Evolutionary conservation across 2,329 filamentous ascomycete genomes (phyloP).

Genomic region (Talaromyces pinophilus): DNA sequence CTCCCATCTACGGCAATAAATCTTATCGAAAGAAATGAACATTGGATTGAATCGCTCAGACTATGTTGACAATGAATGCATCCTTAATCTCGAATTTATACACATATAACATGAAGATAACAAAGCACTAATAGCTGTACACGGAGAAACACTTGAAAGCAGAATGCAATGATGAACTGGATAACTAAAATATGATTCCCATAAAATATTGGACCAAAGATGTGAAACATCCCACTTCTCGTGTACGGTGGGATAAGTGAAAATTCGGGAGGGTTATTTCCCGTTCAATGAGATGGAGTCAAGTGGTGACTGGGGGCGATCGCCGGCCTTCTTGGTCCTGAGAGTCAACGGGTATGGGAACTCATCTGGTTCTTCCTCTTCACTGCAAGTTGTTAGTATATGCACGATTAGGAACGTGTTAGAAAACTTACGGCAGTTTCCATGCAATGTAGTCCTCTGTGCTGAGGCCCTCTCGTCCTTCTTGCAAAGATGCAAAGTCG

Average conservation of each 20-base stretch:
- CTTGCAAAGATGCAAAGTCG: slow-evolving; percentile 94
- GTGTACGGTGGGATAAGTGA: neutral
- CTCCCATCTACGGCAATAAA: neutral
- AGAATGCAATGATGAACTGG: slow-evolving; percentile 8
- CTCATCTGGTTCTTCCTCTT: slow-evolving; percentile 88
- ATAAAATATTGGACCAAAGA: neutral
- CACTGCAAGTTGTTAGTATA: slow-evolving; percentile 53
- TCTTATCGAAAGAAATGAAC: neutral
- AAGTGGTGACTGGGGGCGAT: slow-evolving; percentile 40
- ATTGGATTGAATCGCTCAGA: slow-evolving; percentile 8
- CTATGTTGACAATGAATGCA: slow-evolving; percentile 18
- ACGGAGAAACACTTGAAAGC: neutral
- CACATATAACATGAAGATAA: slow-evolving; percentile 7
- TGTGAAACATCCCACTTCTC: neutral
- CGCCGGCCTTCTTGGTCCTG: slow-evolving; percentile 48
- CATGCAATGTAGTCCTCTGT: slow-evolving; percentile 98
- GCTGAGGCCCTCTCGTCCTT: slow-evolving; percentile 86
- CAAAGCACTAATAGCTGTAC: slow-evolving; percentile 19
- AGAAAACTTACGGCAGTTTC: slow-evolving; percentile 81
- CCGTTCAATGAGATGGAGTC: slow-evolving; percentile 40
- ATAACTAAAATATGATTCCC: neutral
- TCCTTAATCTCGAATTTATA: slow-evolving; percentile 16
- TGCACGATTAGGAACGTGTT: slow-evolving; percentile 34
- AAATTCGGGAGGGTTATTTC: neutral
- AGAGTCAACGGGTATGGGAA: slow-evolving; percentile 71